phyloP scores from a whole-genome alignment of 1,139 yeast species.

The Debaryomyces sp. region DNA sequence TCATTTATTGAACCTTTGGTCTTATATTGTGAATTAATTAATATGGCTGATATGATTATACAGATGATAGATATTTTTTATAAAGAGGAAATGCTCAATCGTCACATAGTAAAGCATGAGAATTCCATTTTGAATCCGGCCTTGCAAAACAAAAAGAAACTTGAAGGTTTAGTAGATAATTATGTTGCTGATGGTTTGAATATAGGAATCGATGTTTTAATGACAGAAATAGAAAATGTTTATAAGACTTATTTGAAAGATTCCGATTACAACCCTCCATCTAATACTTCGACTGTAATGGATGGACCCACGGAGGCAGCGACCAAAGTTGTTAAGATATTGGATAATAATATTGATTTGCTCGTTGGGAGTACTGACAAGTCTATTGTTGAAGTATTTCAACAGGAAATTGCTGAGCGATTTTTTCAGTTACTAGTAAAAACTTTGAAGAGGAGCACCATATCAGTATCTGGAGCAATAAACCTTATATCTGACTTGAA shows the following conservation, averaged over 20 bases:
- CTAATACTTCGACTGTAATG: conserved; percentile 13
- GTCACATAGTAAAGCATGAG: conserved; percentile 65
- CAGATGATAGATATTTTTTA: conserved; percentile 93
- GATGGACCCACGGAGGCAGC: conserved; percentile 77
- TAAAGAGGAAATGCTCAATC: conserved; percentile 74
- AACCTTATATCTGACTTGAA: conserved; percentile 76
- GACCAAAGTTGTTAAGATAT: conserved; percentile 55
- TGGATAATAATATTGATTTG: conserved; percentile 74
- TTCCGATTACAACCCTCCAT: conserved; percentile 37
- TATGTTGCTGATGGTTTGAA: conserved; percentile 92
- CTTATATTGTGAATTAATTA: conserved; percentile 85
- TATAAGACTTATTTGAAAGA: conserved; percentile 30
- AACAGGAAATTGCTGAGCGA: conserved; percentile 90
- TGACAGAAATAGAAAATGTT: conserved; percentile 65
- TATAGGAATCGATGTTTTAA: conserved; percentile 84
- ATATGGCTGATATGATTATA: conserved; percentile 87
- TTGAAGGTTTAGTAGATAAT: conserved; percentile 82
- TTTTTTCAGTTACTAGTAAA: conserved; percentile 79
- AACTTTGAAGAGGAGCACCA: conserved; percentile 64
- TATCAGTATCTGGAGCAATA: conserved; percentile 83
- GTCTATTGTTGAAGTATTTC: conserved; percentile 86
- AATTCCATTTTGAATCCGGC: conserved; percentile 80
- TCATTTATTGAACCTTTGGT: conserved; percentile 77
- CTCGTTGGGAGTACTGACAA: conserved; percentile 85
- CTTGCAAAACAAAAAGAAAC: conserved; percentile 74